phyloP scores from a whole-genome alignment of 78 protist species.

The Dictyostelium discoideum region DNA sequence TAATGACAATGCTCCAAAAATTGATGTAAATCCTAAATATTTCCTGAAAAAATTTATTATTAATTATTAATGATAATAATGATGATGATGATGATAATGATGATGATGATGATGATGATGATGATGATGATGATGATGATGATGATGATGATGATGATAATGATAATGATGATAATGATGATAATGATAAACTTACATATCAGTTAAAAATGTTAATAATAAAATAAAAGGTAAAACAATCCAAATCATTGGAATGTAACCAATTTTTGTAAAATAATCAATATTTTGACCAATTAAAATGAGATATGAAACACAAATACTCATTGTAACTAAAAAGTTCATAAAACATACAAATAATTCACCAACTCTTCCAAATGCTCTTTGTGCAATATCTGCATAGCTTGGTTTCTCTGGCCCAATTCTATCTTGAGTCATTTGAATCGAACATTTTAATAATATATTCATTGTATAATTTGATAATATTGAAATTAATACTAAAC shows the following conservation, averaged over 20 bases:
- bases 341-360: conserved; percentile 62
- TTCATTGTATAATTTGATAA: conserved; percentile 71
- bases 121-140: not conserved
- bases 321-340: conserved; percentile 66
- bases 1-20: conserved; percentile 70
- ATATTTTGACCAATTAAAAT: conserved; percentile 60
- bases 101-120: not conserved
- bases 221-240: conserved; percentile 18
- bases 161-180: not conserved
- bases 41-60: conserved; percentile 21
- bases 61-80: no score
- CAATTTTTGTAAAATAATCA: not conserved
- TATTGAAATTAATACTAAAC: conserved; percentile 53
- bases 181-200: conserved; percentile 36
- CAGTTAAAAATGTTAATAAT: conserved; percentile 45
- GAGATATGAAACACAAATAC: conserved; percentile 53
- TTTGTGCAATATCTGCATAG: conserved; percentile 39
- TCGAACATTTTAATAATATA: conserved; percentile 33
- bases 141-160: not conserved
- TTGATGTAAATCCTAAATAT: conserved; percentile 54
- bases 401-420: conserved; percentile 26
- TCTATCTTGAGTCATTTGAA: conserved; percentile 25
- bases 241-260: conserved; percentile 30
- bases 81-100: not conserved
- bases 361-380: conserved; percentile 43